These are phyloP conservation scores for Mucor sp. DNA, from an alignment of 371 early-diverging fungal species.

Conservation along the genomic window DNA sequence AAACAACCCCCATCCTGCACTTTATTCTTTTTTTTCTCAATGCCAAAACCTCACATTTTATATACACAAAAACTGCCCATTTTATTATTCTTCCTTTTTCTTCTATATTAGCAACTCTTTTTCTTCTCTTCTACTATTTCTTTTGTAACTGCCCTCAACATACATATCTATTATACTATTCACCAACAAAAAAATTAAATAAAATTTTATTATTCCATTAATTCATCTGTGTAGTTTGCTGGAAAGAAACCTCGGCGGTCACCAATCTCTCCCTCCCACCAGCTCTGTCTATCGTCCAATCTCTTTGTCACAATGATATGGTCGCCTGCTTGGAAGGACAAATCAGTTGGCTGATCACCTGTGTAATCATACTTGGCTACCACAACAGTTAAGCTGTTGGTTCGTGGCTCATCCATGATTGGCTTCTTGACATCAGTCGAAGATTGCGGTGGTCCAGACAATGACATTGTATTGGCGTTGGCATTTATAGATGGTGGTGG, in stretches of 20 bases:
- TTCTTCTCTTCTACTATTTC: neutral
- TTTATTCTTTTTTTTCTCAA: neutral
- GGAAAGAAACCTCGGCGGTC: slow-evolving; percentile 57
- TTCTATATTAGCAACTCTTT: slow-evolving; percentile 1
- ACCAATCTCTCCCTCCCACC: slow-evolving; percentile 80
- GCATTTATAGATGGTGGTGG: neutral
- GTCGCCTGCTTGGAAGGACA: slow-evolving; percentile 76
- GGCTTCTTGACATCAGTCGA: neutral
- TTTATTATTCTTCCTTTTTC: neutral
- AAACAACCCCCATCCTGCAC: neutral
- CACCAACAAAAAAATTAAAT: neutral
- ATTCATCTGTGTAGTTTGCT: slow-evolving; percentile 44
- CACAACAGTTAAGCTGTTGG: slow-evolving; percentile 34
- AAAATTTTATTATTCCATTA: neutral
- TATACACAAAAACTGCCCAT: neutral
- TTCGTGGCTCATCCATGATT: neutral
- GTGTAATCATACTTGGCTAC: slow-evolving; percentile 75
- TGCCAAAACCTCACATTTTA: neutral
- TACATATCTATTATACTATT: neutral
- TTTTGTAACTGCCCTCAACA: slow-evolving; percentile 1
- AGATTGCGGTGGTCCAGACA: neutral
- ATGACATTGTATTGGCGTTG: neutral
- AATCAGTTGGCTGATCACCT: slow-evolving; percentile 66
- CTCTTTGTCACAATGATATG: slow-evolving; percentile 67
- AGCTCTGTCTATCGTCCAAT: slow-evolving; percentile 63